phyloP scores from a whole-genome alignment of 306 rosid species.

The Dryas octopetala region DNA sequence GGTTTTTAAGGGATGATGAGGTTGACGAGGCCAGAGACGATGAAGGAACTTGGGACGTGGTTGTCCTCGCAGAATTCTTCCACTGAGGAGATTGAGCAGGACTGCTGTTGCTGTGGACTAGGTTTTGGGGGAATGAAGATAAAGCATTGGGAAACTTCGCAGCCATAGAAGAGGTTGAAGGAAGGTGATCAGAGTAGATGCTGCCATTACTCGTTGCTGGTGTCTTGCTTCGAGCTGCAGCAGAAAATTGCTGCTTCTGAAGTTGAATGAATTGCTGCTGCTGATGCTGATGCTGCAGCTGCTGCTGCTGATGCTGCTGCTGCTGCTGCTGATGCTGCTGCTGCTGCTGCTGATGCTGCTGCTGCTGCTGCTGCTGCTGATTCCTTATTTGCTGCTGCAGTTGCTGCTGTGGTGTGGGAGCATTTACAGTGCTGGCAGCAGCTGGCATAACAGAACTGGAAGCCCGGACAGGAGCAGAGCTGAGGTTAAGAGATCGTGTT shows the following conservation, averaged over 20 bases:
- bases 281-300: constrained; percentile 21
- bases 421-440: constrained; percentile 33
- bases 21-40: constrained; percentile 64
- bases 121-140: constrained; percentile 68
- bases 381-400: constrained; percentile 42
- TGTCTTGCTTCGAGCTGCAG: constrained; percentile 52
- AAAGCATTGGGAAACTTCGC: constrained; percentile 70
- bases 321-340: constrained; percentile 29
- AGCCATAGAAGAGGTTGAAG: constrained; percentile 64
- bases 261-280: constrained; percentile 58
- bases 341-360: constrained; percentile 38
- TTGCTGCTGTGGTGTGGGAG: constrained; percentile 63
- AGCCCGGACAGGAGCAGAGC: constrained; percentile 52
- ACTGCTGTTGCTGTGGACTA: constrained; percentile 61
- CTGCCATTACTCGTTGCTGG: constrained; percentile 67
- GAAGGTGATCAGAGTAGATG: constrained; percentile 65
- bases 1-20: constrained; percentile 55
- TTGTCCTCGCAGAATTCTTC: constrained; percentile 68
- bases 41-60: constrained; percentile 53
- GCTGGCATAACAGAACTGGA: constrained; percentile 58
- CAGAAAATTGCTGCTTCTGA: constrained; percentile 54
- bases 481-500: constrained; percentile 51
- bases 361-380: constrained; percentile 65
- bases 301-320: constrained; percentile 40
- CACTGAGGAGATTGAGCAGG: constrained; percentile 84